Base-by-base conservation (phyloP, 768 basidiomycete species). In the Suillus subalutaceus region DNA sequence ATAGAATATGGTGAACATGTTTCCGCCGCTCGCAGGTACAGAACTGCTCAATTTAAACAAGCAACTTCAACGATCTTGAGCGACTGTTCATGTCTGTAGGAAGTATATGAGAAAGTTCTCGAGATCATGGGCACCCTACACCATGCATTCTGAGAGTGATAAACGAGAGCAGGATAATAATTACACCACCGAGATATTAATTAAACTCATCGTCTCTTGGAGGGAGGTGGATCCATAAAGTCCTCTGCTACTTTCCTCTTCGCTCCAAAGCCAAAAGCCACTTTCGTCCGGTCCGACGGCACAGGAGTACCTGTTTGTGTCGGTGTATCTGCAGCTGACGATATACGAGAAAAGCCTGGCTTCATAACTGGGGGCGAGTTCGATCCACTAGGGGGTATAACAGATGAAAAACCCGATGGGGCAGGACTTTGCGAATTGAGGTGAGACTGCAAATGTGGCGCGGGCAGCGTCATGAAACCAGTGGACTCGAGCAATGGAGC, bases 241-340 rank as follows among this genome's bases (percentile, higher is more conserved):
- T 93, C 92, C 40, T 90, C 90, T 1, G 77, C 85, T 5, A 90
- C 91, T 74, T 94, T 95, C 72, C 94, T 82, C 82, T 96, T 96
- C 56, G 83, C 79, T 41, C 89, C 89, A 73, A 94, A 86, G 13
- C 91, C 91, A 74, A 94, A 88, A 6, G 87, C 85, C 52, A 95
- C 86, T 77, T 88, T 94, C 40, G 87, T 84, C 62, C 92, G 84
- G 72, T 94, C 92, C 1, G 79, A 79, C 1, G 85, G 79, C 26
- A 83, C 87, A 26, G 90, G 86, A 0, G 89, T 89, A 10, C 85
- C 85, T 6, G 77, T 71, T 30, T 82, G 79, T 32, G 80, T 73
- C 0, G 88, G 81, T 40, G 87, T 88, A 44, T 79, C 77, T 44
- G 82, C 77, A 9, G 85, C 80, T 13, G 90, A 84, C 4, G 86